Base-by-base conservation (phyloP, 805 yeast genomes). In the Zygosaccharomyces gambellarensis region DNA sequence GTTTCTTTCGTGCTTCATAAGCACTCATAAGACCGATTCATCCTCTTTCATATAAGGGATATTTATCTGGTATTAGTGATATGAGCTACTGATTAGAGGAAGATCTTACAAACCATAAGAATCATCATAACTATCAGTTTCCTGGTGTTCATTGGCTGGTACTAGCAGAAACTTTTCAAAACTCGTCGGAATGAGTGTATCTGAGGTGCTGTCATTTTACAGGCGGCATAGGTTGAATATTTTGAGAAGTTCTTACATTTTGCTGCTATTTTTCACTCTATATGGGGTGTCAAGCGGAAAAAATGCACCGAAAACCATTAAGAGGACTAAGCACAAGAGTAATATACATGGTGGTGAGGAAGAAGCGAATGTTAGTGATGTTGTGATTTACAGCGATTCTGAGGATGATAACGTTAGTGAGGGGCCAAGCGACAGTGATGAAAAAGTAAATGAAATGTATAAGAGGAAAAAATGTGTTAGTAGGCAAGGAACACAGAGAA, bases 191-290 rank as follows among this genome's bases (percentile, higher is more conserved):
- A 45, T 49, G 49, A 27, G 41, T 12, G n/a, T 39, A 44, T 6
- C 43, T 46, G 36, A 42, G 1, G 45, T 61, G 25, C 36, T 55
- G 11, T 30, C 38, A 5, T 57, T 62, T 39, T 65, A 65, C 39
- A 52, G 52, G 38, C 59, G 51, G 29, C 63, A 65, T 43, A 57
- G 70, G 39, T 54, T 57, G 9, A 56, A 54, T 36, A 61, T 65
- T 4, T 50, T 65, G 23, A 54, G 63, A 43, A 50, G 60, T 2
- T 64, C 70, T 2, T 65, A 64, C 49, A 48, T 68, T 11, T 36
- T 63, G 36, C 48, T 61, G 27, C 46, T 67, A 8, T 52, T 62
- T 34, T 48, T 59, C 1, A 63, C 67, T 30, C 47, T 63, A 21
- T 38, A 48, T 34, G 56, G 57, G 21, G 40, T 49, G 14, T 53